Evolutionary conservation across 345 rosid genomes (phyloP).

Genomic region (Eucalyptus caleyi): DNA sequence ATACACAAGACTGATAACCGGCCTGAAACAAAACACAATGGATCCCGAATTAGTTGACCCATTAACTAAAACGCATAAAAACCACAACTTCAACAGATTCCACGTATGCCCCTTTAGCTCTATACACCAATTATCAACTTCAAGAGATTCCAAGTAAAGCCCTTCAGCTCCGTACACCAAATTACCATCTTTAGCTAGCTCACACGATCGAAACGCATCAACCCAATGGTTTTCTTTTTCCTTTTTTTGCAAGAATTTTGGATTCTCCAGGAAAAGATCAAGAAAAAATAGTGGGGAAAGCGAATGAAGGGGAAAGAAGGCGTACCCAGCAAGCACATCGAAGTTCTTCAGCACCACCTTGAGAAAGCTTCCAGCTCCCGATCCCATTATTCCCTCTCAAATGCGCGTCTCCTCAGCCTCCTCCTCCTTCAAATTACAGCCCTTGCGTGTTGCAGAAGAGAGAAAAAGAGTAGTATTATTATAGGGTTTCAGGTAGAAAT

Average conservation of each 20-base stretch:
- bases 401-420: not conserved
- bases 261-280: not conserved
- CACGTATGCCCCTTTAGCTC: not conserved
- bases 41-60: not conserved
- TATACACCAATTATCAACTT: not conserved
- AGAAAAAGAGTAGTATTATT: not conserved
- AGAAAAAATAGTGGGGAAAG: not conserved
- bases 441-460: not conserved
- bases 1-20: slow-evolving; percentile 79
- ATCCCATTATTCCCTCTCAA: slow-evolving; percentile 33
- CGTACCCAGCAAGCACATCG: slow-evolving; percentile 90
- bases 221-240: not conserved
- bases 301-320: not conserved
- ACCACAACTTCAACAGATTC: not conserved
- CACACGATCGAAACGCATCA: not conserved
- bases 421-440: not conserved
- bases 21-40: slow-evolving; percentile 32
- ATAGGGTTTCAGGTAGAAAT: not conserved
- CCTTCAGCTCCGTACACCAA: not conserved
- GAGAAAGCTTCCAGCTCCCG: slow-evolving; percentile 55
- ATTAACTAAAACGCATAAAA: not conserved
- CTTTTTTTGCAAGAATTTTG: not conserved
- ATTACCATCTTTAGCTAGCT: not conserved
- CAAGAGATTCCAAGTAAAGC: not conserved
- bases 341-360: slow-evolving; percentile 65